These are phyloP conservation scores for Phytophthora pseudosyringae DNA, from an alignment of 352 stramenopile genomes.

Conservation along the genomic window DNA sequence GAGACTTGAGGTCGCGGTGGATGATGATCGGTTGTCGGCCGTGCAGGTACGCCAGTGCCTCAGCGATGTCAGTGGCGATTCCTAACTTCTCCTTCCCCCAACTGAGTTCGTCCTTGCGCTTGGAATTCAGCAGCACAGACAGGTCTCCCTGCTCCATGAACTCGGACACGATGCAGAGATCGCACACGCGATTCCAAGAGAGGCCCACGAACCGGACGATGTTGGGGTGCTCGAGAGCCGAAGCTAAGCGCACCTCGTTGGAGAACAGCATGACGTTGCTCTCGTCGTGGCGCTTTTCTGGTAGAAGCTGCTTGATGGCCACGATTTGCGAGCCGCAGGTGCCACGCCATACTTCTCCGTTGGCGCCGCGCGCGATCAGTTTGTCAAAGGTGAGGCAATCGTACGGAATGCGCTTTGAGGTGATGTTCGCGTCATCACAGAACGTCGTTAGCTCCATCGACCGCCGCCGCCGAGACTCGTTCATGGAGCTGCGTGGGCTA, in stretches of 20 bases:
- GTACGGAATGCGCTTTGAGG: constrained; percentile 56
- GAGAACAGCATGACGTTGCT: constrained; percentile 54
- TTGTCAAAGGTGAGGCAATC: constrained; percentile 45
- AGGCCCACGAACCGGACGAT: constrained; percentile 75
- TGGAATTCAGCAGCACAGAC: constrained; percentile 49
- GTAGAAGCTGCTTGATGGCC: constrained; percentile 68
- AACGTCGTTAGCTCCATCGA: constrained; percentile 50
- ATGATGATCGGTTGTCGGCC: constrained; percentile 59
- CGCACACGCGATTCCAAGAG: constrained; percentile 56
- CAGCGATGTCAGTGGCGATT: constrained; percentile 65
- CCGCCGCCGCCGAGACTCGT: constrained; percentile 27
- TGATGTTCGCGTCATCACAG: constrained; percentile 49
- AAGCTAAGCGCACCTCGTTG: constrained; percentile 57
- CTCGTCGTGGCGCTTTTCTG: constrained; percentile 51
- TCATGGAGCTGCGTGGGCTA: constrained; percentile 20
- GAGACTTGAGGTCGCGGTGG: constrained; percentile 73
- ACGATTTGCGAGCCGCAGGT: constrained; percentile 48
- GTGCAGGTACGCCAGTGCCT: constrained; percentile 73
- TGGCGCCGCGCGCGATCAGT: constrained; percentile 53
- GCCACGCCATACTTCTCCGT: constrained; percentile 69
- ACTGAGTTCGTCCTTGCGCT: constrained; percentile 38
- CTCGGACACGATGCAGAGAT: constrained; percentile 69
- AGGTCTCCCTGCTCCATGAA: constrained; percentile 69
- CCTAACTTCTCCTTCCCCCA: constrained; percentile 62
- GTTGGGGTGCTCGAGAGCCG: constrained; percentile 61